These are phyloP conservation scores for Tylopilus sp. DNA, from an alignment of 768 basidiomycete genomes.

Conservation along the genomic window DNA sequence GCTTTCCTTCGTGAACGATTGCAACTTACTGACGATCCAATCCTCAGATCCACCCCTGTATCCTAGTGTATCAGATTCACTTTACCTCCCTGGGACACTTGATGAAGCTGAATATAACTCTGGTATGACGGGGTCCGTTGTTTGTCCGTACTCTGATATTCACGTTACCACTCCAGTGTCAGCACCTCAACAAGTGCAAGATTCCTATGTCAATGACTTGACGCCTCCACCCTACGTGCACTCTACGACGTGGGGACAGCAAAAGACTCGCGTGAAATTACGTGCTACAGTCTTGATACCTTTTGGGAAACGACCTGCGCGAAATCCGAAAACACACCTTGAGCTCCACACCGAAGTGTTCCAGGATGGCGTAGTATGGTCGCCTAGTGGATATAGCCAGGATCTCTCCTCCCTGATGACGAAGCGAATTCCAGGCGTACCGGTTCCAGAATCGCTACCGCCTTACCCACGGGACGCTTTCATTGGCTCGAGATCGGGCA, in stretches of 20 bases:
- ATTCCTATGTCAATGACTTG: neutral
- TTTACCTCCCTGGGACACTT: constrained; percentile 5
- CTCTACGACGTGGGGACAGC: constrained; percentile 1
- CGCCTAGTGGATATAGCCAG: constrained; percentile 27
- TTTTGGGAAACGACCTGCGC: constrained; percentile 9
- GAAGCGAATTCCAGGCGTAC: neutral
- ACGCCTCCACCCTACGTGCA: neutral
- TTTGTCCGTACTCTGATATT: constrained; percentile 27
- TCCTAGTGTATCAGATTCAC: neutral
- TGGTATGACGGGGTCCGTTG: constrained; percentile 2
- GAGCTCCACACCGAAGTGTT: constrained; percentile 36
- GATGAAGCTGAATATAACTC: neutral
- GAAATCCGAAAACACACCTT: constrained; percentile 31
- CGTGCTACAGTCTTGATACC: constrained; percentile 8
- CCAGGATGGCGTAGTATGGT: constrained; percentile 23
- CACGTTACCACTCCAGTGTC: constrained; percentile 9
- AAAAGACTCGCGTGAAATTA: constrained; percentile 25
- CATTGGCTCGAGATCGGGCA: constrained; percentile 19
- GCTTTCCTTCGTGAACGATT: no score
- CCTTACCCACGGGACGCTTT: neutral
- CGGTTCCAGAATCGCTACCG: neutral
- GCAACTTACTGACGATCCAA: neutral
- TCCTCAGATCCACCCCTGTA: constrained; percentile 15
- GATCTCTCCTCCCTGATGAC: constrained; percentile 10
- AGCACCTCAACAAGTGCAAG: neutral